Base-by-base conservation (phyloP, 768 basidiomycete genomes). In the Leccinum broughii region DNA sequence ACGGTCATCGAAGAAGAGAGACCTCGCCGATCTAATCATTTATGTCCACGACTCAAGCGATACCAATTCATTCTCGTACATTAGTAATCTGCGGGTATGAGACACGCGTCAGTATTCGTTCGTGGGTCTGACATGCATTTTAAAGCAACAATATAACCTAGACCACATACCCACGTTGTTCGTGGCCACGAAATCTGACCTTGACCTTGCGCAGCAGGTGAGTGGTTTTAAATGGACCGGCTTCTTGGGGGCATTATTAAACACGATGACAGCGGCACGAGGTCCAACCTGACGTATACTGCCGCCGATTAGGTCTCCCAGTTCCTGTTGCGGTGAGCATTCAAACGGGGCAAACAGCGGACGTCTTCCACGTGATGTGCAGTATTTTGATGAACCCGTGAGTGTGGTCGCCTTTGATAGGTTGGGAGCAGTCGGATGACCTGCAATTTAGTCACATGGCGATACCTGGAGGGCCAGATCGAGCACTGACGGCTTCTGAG, bases 1-100 rank as follows among this genome's bases (percentile, higher is more conserved):
- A 58, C 85, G 95, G 62, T 93, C 89, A 73, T 81, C 87, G 41
- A 96, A 93, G 79, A 97, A 95, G 77, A 87, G 88, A 34, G 95
- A 97, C 72, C 77, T 92, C 50, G 93, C 92, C 20, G 96, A 99
- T 75, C 92, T 98, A 46, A 91, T 98, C 62, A 84, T 95, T 63
- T 98, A 96, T 71, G 94, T 98, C 34, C 88, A 98, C 69, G 96
- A 99, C 76, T 98, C 95, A 51, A 95, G 93, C 70, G 96, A 99
- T 72, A 98, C 96, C 44, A 98, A 99, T 76, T 97, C 94, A 10
- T 99, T 99, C 74, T 95, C 93, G 51, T 97, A 98, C 76, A 94
- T 99, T 73, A 95, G 93, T 67, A 97, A 96, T 77, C 78, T 98
- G 68, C 85, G 96, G 73, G 95, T 96, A 71, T 59, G 85, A 76